phyloP scores from a whole-genome alignment of 1,139 yeast genomes.

The Diutina pseudorugosa region DNA sequence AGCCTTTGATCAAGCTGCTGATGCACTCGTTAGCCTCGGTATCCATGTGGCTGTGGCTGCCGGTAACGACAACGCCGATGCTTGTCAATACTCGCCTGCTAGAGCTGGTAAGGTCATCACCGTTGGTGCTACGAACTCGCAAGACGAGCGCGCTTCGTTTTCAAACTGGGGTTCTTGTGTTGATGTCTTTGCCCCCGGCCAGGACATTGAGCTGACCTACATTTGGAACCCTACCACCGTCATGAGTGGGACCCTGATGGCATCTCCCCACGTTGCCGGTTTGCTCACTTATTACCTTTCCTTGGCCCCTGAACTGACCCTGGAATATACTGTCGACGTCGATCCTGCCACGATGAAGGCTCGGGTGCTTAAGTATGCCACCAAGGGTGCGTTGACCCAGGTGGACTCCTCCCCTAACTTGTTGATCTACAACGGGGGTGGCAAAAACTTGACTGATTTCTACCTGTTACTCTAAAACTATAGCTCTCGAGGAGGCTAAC shows the following conservation, averaged over 20 bases:
- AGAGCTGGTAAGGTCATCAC: constrained; percentile 30
- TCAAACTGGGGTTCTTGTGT: constrained; percentile 35
- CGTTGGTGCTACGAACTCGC: constrained; percentile 29
- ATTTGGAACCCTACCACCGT: constrained; percentile 23
- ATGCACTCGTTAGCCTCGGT: constrained; percentile 31
- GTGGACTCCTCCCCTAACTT: constrained; percentile 15
- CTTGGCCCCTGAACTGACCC: constrained; percentile 25
- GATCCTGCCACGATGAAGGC: constrained; percentile 24
- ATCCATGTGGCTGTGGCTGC: constrained; percentile 34
- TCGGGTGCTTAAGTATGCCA: constrained; percentile 24
- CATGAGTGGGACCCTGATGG: constrained; percentile 36
- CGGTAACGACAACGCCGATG: constrained; percentile 32
- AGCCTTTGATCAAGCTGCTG: constrained; percentile 31
- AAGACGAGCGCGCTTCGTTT: constrained; percentile 27
- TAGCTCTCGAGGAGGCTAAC: neutral
- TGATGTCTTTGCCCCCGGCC: constrained; percentile 35
- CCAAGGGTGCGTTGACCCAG: constrained; percentile 19
- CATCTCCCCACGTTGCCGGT: constrained; percentile 32
- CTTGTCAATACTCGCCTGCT: constrained; percentile 33
- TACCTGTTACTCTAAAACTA: neutral
- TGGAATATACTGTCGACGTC: constrained; percentile 17
- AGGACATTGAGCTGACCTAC: constrained; percentile 26
- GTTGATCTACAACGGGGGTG: constrained; percentile 17
- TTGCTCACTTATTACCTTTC: constrained; percentile 29
- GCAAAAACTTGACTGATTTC: constrained; percentile 5